Percentiles rank a stretch among this genome's conserved stretches.
Conservation (phyloP, 2,329 filamentous ascomycete genomes). For the Acrodontium crateriforme region DNA sequence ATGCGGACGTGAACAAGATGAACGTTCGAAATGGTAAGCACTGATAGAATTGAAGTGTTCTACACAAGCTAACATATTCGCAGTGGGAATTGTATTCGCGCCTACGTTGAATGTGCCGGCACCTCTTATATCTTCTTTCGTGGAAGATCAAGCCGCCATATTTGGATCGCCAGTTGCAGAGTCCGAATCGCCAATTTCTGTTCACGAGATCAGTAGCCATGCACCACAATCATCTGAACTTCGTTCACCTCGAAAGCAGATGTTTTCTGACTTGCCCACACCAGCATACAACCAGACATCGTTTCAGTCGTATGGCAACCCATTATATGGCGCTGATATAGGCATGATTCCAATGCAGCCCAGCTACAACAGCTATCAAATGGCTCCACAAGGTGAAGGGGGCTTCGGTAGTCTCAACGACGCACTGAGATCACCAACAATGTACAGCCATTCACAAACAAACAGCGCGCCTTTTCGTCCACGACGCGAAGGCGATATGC, state of each 20-base stretch:
- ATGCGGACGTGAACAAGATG: constrained; percentile 90
- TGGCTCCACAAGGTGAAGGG: constrained; percentile 21
- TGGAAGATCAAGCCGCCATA: constrained; percentile 78
- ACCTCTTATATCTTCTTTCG: constrained; percentile 82
- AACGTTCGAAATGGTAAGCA: constrained; percentile 63
- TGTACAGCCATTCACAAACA: constrained; percentile 10
- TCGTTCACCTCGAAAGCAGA: constrained; percentile 49
- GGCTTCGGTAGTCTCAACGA: constrained; percentile 22
- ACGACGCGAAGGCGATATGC: too few relatives aligned
- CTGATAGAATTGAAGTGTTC: background rate
- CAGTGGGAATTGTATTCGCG: constrained; percentile 91
- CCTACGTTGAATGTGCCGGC: constrained; percentile 93
- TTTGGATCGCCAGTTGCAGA: constrained; percentile 58
- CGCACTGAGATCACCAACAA: constrained; percentile 14
- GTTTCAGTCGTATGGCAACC: constrained; percentile 11
- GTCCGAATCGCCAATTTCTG: constrained; percentile 27
- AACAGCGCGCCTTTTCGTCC: too few relatives aligned
- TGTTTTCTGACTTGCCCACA: constrained; percentile 53
- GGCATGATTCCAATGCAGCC: constrained; percentile 21
- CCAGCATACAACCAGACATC: constrained; percentile 46
- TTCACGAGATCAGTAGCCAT: constrained; percentile 4
- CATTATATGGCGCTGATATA: constrained; percentile 10
- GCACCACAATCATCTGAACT: constrained; percentile 40
- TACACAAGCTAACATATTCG: constrained; percentile 8
- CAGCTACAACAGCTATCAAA: constrained; percentile 16